Evolutionary conservation across 2,329 filamentous ascomycete species (phyloP).

Genomic region (Fusarium pseudoanthophilum): DNA sequence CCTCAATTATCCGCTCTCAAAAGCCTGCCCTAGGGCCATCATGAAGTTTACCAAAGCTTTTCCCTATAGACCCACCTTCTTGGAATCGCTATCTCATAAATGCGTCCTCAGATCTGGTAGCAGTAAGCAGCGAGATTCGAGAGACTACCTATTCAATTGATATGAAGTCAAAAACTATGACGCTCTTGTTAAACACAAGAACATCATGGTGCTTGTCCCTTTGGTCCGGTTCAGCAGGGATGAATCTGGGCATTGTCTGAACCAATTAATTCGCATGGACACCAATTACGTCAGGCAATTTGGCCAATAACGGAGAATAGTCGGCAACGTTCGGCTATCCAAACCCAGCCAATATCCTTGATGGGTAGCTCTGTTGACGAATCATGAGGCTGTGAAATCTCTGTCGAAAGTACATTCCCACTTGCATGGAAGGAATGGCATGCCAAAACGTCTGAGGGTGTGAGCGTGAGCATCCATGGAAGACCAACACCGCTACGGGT

Average conservation of each 20-base stretch:
- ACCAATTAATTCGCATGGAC: conserved; percentile 29
- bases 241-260: conserved; percentile 26
- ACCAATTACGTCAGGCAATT: background rate
- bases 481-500: conserved; percentile 23
- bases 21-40: conserved; percentile 3
- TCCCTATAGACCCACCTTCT: conserved; percentile 12
- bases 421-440: conserved; percentile 31
- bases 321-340: conserved; percentile 43
- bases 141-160: conserved; percentile 14
- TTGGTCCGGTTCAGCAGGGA: conserved; percentile 40
- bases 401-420: conserved; percentile 38
- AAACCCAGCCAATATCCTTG: conserved; percentile 13
- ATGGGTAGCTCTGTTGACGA: conserved; percentile 11
- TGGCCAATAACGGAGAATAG: conserved; percentile 41
- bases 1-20: conserved; percentile 22
- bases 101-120: background rate
- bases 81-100: conserved; percentile 7
- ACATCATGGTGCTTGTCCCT: conserved; percentile 23
- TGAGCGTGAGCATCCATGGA: conserved; percentile 15
- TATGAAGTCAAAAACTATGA: conserved; percentile 1
- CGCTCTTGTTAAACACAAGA: background rate
- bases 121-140: background rate
- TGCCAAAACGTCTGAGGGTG: conserved; percentile 17
- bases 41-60: conserved; percentile 32
- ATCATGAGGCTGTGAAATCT: conserved; percentile 42